Evolutionary conservation across 306 rosid species (phyloP).

Genomic region (Astragalus glycyphyllos): DNA sequence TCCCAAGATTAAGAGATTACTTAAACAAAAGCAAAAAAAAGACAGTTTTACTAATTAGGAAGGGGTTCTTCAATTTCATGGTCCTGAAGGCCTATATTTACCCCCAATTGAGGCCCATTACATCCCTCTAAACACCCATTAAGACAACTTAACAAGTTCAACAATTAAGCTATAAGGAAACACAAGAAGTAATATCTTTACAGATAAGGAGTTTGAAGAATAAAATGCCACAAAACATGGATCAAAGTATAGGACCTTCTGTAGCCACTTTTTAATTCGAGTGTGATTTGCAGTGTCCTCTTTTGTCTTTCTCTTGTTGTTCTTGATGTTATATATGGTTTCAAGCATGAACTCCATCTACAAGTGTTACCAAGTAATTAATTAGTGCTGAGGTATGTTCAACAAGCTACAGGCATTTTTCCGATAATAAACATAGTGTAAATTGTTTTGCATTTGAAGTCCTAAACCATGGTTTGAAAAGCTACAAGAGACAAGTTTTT

Average conservation of each 20-base stretch:
- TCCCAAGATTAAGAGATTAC: too few relatives aligned
- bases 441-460: neutral
- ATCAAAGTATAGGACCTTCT: constrained; percentile 63
- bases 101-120: too few relatives aligned
- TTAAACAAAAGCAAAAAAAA: too few relatives aligned
- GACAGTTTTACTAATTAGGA: too few relatives aligned
- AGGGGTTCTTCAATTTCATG: too few relatives aligned
- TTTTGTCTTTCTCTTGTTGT: constrained; percentile 83
- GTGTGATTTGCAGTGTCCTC: constrained; percentile 77
- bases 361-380: constrained; percentile 47
- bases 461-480: constrained; percentile 11
- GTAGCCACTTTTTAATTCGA: constrained; percentile 91
- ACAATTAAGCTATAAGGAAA: constrained; percentile 7
- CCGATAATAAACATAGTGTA: constrained; percentile 5
- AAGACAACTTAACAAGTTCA: too few relatives aligned
- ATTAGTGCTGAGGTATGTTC: constrained; percentile 32
- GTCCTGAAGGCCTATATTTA: too few relatives aligned
- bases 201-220: constrained; percentile 23
- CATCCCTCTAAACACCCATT: too few relatives aligned
- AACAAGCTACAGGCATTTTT: constrained; percentile 9
- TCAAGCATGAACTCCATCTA: constrained; percentile 99
- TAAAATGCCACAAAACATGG: constrained; percentile 29
- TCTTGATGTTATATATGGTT: constrained; percentile 91
- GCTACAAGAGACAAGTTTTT: neutral
- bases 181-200: neutral